These are phyloP conservation scores for Diaporthe sp. DNA, from an alignment of 2,329 filamentous ascomycete genomes.

Conservation along the genomic window DNA sequence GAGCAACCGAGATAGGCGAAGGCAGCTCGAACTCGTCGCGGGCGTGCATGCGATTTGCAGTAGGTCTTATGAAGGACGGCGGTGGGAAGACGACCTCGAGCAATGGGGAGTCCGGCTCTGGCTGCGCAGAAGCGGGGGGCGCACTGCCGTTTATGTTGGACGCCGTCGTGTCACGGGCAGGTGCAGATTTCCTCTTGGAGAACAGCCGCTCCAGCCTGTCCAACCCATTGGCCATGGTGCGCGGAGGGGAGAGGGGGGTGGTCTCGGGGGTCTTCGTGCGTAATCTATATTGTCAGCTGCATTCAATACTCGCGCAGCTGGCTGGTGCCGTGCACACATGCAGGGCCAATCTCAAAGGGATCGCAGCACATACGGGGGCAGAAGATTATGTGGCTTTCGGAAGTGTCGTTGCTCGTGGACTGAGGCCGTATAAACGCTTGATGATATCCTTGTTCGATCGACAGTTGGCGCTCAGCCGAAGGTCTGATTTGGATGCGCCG, in stretches of 20 bases:
- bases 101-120: conserved; percentile 37
- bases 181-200: conserved; percentile 56
- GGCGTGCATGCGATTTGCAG: conserved; percentile 65
- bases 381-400: conserved; percentile 35
- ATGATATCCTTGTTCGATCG: conserved; percentile 38
- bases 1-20: conserved; percentile 28
- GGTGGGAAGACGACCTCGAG: conserved; percentile 60
- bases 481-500: neutral
- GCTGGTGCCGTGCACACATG: conserved; percentile 19
- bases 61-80: conserved; percentile 70
- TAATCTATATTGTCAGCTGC: conserved; percentile 44
- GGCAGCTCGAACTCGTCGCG: conserved; percentile 58
- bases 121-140: conserved; percentile 28
- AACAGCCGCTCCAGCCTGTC: conserved; percentile 68
- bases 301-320: conserved; percentile 33
- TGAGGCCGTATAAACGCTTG: conserved; percentile 37
- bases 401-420: conserved; percentile 31
- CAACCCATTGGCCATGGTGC: conserved; percentile 63
- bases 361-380: conserved; percentile 36
- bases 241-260: conserved; percentile 1
- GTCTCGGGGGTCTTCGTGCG: conserved; percentile 39
- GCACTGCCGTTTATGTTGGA: conserved; percentile 40
- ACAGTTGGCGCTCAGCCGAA: conserved; percentile 16
- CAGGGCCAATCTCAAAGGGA: conserved; percentile 11
- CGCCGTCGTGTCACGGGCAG: conserved; percentile 45